Percentiles rank a stretch among this genome's conserved stretches.
Evolutionary conservation across 139 green algal genomes (phyloP).

Genomic region (Zygnema cylindricum): DNA sequence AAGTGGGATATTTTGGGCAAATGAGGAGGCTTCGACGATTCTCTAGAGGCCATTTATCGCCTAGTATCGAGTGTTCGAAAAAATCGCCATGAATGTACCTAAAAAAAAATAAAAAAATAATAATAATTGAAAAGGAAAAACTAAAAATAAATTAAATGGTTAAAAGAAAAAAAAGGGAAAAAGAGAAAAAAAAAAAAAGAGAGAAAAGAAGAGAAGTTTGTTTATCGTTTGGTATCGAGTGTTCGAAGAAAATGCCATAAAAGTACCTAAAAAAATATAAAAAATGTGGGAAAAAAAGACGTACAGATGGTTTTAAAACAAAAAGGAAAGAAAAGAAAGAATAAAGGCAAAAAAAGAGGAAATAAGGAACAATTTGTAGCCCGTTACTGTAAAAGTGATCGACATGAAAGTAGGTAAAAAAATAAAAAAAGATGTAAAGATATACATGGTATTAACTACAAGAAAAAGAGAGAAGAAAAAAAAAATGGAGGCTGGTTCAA

Average conservation of each 20-base stretch:
- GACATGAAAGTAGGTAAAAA: no score
- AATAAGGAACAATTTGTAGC: no score
- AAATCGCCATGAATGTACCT: slow-evolving; percentile 96
- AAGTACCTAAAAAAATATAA: neutral
- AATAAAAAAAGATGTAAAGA: no score
- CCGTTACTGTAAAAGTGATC: no score
- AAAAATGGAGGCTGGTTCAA: neutral
- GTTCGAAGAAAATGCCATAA: neutral
- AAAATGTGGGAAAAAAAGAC: neutral
- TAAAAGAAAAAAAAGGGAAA: neutral
- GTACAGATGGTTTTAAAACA: no score
- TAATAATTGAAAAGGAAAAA: neutral
- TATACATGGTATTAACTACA: no score
- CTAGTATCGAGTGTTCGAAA: slow-evolving; percentile 91
- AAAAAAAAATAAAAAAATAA: neutral
- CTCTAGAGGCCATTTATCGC: slow-evolving; percentile 58
- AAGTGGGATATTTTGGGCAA: slow-evolving; percentile 27
- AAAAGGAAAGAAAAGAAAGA: no score
- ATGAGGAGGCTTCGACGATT: slow-evolving; percentile 40
- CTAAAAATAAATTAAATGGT: neutral
- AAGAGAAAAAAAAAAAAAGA: neutral
- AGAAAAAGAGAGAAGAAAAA: no score
- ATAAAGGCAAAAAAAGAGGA: no score
- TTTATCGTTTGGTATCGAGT: neutral
- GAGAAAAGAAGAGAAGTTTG: neutral